Evolutionary conservation across 352 stramenopile species (phyloP).

Genomic region (Phytophthora pluvialis): DNA sequence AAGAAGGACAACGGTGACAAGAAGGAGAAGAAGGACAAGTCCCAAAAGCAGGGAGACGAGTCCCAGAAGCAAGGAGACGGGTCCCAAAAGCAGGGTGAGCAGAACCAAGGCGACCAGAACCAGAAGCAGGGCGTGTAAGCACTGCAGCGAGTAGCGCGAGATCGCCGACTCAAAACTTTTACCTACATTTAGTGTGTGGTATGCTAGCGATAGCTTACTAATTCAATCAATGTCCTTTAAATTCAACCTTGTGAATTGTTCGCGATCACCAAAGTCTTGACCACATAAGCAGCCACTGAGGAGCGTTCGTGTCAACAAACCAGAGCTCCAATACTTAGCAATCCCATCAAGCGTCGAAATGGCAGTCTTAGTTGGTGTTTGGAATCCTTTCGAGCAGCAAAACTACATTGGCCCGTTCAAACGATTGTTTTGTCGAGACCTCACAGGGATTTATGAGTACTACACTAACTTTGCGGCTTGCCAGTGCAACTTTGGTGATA

Average conservation of each 20-base stretch:
- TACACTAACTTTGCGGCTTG: no score
- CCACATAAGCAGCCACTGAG: not conserved
- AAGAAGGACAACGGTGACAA: conserved; percentile 6
- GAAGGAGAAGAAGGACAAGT: not conserved
- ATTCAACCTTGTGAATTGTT: not conserved
- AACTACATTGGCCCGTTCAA: no score
- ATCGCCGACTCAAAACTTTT: not conserved
- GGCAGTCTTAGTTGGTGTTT: no score
- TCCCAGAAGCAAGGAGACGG: conserved; percentile 14
- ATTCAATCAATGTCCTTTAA: conserved; percentile 15
- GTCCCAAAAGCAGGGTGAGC: conserved; percentile 14
- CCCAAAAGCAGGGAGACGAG: not conserved
- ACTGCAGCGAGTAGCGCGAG: not conserved
- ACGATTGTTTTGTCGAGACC: no score
- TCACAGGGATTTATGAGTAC: no score
- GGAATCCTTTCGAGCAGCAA: no score
- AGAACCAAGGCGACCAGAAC: conserved; percentile 7
- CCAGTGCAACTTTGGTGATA: no score
- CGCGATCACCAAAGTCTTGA: not conserved
- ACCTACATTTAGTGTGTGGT: conserved; percentile 2
- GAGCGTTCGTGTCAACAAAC: no score
- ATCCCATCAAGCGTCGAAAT: not conserved
- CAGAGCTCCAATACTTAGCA: no score
- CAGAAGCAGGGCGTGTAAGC: conserved; percentile 20
- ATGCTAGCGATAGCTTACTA: not conserved